Percentiles rank a stretch among this genome's conserved stretches.
phyloP scores from a whole-genome alignment of 495 filamentous ascomycete genomes.

The Aspergillus wentii region DNA sequence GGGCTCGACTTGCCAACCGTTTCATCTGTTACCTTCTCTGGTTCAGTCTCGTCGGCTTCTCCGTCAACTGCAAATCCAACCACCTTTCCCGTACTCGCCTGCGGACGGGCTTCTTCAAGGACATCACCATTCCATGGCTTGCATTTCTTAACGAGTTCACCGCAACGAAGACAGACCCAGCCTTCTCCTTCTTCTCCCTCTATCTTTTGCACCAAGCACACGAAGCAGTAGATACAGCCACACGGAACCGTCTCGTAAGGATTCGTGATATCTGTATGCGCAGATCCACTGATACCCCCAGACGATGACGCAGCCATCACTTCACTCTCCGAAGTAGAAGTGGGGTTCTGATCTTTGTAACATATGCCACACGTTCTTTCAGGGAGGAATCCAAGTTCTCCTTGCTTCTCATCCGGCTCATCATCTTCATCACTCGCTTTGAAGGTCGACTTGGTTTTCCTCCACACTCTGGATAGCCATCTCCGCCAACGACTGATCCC shows the following conservation, averaged over 20 bases:
- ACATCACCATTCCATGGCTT: constrained; percentile 92
- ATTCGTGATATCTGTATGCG: constrained; percentile 92
- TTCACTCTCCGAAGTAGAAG: constrained; percentile 60
- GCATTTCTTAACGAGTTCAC: constrained; percentile 80
- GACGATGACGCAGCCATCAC: constrained; percentile 56
- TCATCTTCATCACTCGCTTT: constrained; percentile 44
- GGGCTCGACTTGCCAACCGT: constrained; percentile 15
- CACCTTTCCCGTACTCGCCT: constrained; percentile 51
- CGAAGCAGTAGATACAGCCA: constrained; percentile 92
- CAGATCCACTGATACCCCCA: constrained; percentile 76
- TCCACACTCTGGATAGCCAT: constrained; percentile 81
- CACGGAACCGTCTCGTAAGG: constrained; percentile 91
- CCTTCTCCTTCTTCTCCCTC: constrained; percentile 94
- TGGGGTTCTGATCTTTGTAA: constrained; percentile 83
- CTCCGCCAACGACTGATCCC: constrained; percentile 89
- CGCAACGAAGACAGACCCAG: constrained; percentile 92
- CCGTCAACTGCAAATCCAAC: constrained; percentile 66
- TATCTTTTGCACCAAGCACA: constrained; percentile 87
- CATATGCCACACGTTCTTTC: constrained; percentile 98
- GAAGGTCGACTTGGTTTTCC: constrained; percentile 63
- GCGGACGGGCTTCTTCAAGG: constrained; percentile 48
- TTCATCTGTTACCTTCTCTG: constrained; percentile 7
- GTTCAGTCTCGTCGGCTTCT: constrained; percentile 11
- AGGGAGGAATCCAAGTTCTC: constrained; percentile 80
- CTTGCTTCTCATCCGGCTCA: constrained; percentile 46